Conservation (phyloP, 371 early-diverging fungal species). For the Mortierella sp. region DNA sequence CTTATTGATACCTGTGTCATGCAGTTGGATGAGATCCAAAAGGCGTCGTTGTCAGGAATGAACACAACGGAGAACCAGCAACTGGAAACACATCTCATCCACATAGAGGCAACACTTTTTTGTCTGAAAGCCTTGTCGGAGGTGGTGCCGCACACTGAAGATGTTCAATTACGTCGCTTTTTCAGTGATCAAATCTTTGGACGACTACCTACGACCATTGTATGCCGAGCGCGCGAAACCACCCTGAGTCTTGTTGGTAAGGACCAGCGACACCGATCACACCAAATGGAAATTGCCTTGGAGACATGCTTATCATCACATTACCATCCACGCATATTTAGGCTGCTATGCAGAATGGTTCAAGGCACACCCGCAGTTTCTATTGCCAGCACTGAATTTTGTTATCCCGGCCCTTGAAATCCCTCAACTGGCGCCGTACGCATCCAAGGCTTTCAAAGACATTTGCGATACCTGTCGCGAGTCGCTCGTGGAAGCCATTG, state of each 20-base stretch:
- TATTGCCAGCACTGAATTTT: constrained; percentile 70
- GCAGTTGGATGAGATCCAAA: constrained; percentile 57
- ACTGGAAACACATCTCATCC: constrained; percentile 14
- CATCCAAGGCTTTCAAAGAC: constrained; percentile 73
- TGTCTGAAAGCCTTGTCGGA: constrained; percentile 77
- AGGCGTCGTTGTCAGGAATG: constrained; percentile 43
- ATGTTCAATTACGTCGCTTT: constrained; percentile 63
- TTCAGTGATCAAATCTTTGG: constrained; percentile 70
- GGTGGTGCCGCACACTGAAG: constrained; percentile 67
- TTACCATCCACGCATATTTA: constrained; percentile 10
- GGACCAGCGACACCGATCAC: neutral
- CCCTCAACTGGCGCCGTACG: constrained; percentile 68
- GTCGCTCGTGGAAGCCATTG: constrained; percentile 69
- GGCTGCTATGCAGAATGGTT: constrained; percentile 83
- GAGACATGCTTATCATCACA: neutral
- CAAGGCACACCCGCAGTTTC: constrained; percentile 68
- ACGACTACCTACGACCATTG: constrained; percentile 55
- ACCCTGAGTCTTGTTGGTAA: constrained; percentile 63
- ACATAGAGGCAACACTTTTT: constrained; percentile 72
- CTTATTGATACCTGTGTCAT: constrained; percentile 63
- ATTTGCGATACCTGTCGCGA: constrained; percentile 82
- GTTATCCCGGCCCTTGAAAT: constrained; percentile 72
- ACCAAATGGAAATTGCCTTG: neutral
- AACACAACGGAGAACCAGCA: constrained; percentile 12
- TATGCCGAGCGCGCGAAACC: constrained; percentile 61